Conservation (phyloP, 805 yeast species). For the Starmerella sirachaensis region DNA sequence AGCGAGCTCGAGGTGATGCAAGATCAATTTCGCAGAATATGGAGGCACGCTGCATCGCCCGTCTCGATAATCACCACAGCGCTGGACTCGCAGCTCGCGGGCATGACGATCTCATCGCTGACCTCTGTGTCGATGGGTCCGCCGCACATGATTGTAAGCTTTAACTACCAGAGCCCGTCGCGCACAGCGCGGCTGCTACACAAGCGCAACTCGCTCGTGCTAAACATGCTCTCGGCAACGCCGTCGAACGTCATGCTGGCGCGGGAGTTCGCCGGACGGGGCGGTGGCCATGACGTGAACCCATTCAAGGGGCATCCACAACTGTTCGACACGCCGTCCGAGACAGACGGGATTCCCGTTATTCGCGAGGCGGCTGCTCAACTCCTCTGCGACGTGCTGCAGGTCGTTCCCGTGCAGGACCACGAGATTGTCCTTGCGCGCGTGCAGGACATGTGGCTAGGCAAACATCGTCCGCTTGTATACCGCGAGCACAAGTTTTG, state of each 20-base stretch:
- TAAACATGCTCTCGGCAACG: slow-evolving; percentile 63
- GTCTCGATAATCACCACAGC: slow-evolving; percentile 53
- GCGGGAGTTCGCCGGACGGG: slow-evolving; percentile 47
- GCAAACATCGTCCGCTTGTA: slow-evolving; percentile 9
- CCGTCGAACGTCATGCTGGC: slow-evolving; percentile 46
- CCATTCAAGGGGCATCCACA: slow-evolving; percentile 27
- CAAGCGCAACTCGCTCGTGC: slow-evolving; percentile 47
- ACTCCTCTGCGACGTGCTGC: slow-evolving; percentile 23
- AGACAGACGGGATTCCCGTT: slow-evolving; percentile 22
- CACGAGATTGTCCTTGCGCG: slow-evolving; percentile 87
- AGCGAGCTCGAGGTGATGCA: too few species aligned
- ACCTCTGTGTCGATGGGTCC: slow-evolving; percentile 72
- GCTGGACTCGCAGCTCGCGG: slow-evolving; percentile 34
- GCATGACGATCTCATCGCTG: slow-evolving; percentile 78
- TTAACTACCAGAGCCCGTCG: slow-evolving; percentile 79
- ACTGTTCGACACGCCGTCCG: slow-evolving; percentile 7
- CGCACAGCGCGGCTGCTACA: slow-evolving; percentile 52
- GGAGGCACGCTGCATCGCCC: slow-evolving; percentile 38
- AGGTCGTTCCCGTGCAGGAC: slow-evolving; percentile 44
- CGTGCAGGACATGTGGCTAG: slow-evolving; percentile 31
- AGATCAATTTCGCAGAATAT: slow-evolving; percentile 8
- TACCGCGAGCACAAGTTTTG: slow-evolving; percentile 17
- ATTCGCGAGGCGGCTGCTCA: slow-evolving; percentile 22
- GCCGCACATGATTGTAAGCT: slow-evolving; percentile 56
- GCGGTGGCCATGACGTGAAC: slow-evolving; percentile 30